Conservation (phyloP, 257 asterid genomes). For the Ocimum tenuiflorum region DNA sequence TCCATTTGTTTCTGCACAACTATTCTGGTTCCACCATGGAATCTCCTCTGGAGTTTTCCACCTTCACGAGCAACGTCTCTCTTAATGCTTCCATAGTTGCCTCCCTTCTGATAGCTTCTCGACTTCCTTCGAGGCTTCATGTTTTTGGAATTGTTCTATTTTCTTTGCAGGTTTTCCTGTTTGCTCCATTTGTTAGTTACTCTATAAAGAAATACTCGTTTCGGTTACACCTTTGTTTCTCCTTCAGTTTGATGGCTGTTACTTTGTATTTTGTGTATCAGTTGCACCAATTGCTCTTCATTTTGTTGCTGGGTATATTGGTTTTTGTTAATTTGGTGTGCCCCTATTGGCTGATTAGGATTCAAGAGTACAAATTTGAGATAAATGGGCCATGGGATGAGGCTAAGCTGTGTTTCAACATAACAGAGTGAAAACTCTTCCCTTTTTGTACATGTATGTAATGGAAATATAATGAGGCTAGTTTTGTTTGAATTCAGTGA, state of each 20-base stretch:
- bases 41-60: constrained; percentile 49
- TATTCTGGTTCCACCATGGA: constrained; percentile 35
- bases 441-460: background rate
- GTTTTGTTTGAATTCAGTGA: background rate
- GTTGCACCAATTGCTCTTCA: constrained; percentile 53
- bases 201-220: constrained; percentile 66
- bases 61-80: constrained; percentile 37
- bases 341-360: constrained; percentile 87
- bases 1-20: constrained; percentile 45
- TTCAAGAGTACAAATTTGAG: constrained; percentile 89
- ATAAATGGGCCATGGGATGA: constrained; percentile 98
- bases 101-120: constrained; percentile 80
- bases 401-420: constrained; percentile 81
- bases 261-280: constrained; percentile 41
- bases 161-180: constrained; percentile 82
- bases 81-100: constrained; percentile 81
- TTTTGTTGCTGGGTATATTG: constrained; percentile 43
- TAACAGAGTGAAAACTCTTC: constrained; percentile 41
- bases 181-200: constrained; percentile 69
- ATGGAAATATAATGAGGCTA: too few relatives aligned
- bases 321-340: constrained; percentile 69
- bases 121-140: constrained; percentile 79
- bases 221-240: constrained; percentile 58
- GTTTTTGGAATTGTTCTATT: constrained; percentile 75
- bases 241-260: constrained; percentile 44